phyloP scores from a whole-genome alignment of 2,329 filamentous ascomycete species.

The Emmonsiellopsis sp. region DNA sequence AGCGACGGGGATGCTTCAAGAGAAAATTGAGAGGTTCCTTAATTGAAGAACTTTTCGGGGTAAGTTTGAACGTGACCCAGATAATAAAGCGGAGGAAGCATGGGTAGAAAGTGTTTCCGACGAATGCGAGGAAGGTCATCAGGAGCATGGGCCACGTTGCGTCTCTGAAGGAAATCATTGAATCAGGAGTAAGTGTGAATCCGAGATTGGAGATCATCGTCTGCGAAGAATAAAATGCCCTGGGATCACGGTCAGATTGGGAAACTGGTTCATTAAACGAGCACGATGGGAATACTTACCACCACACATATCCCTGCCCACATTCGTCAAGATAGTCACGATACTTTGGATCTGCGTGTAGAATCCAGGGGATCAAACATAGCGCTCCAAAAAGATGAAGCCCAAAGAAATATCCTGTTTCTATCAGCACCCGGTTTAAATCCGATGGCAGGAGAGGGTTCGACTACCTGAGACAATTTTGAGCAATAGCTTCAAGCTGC shows the following conservation, averaged over 20 bases:
- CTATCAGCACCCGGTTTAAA: not conserved
- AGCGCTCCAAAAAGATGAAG: conserved; percentile 41
- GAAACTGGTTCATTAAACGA: not conserved
- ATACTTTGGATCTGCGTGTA: conserved; percentile 32
- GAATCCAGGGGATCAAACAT: conserved; percentile 41
- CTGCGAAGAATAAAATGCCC: conserved; percentile 42
- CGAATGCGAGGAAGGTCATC: conserved; percentile 31
- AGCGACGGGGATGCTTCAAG: conserved; percentile 53
- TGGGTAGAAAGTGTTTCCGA: conserved; percentile 42
- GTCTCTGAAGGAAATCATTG: conserved; percentile 42
- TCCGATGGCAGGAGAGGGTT: conserved; percentile 1
- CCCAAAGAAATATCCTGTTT: conserved; percentile 36
- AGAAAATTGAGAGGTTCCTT: conserved; percentile 43
- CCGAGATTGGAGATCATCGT: conserved; percentile 47
- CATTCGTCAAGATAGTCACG: conserved; percentile 29
- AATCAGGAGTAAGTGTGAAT: conserved; percentile 46
- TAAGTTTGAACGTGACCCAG: conserved; percentile 44
- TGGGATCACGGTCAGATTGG: conserved; percentile 10
- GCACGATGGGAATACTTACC: not conserved
- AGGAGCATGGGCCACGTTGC: conserved; percentile 31
- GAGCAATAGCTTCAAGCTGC: conserved; percentile 40
- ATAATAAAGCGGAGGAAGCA: conserved; percentile 47
- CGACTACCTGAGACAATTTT: conserved; percentile 35
- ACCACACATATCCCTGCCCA: conserved; percentile 30
- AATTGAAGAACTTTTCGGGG: conserved; percentile 28